Base-by-base conservation (phyloP, 805 yeast genomes). In the Saccharomycopsis capsularis region DNA sequence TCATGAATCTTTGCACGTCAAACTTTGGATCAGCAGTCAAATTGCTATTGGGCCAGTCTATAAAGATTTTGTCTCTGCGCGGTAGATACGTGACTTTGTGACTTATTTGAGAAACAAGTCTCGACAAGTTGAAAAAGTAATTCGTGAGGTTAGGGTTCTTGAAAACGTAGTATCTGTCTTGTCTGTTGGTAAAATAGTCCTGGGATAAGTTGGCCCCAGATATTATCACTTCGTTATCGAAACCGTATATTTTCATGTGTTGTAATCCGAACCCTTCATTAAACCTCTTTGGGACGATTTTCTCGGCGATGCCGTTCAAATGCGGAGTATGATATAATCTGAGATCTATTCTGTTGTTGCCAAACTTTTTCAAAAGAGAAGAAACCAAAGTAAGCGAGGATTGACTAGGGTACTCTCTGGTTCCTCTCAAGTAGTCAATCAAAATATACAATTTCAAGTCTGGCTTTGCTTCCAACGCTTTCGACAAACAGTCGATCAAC, bases 231-330 rank as follows among this genome's bases (percentile, higher is more conserved):
- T 90, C 96, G 59, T 88, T 79, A 63, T 93, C 99, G 59, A 90
- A 81, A 1, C 99, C 99, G 63, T 93, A 93, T 25, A 93, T 74
- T 63, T 93, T 93, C 98, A 93, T 93, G 62, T 93, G 99, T 64
- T 93, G 99, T 45, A 93, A 73, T 0, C 99, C 99, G 57, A 76
- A 71, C 3, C 95, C 90, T 67, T 93, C 99, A 64, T 90, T 89
- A 55, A 91, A 71, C 54, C 99, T 74, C 51, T 76, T 82, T 0
- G 99, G 99, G 2, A 88, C 72, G 40, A 85, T 41, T 6, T 66
- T 56, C 59, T 81, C 80, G 49, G 77, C 74, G 51, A 86, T 60
- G 0, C 95, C 95, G 36, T 74, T 68, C 56, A 86, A 72, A 54
- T 82, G 82, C 0, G 99, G 99, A 0, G 99, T 91, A 58, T 85